Conservation (phyloP, 2,329 filamentous ascomycete species). For the Karstenula rhodostoma region DNA sequence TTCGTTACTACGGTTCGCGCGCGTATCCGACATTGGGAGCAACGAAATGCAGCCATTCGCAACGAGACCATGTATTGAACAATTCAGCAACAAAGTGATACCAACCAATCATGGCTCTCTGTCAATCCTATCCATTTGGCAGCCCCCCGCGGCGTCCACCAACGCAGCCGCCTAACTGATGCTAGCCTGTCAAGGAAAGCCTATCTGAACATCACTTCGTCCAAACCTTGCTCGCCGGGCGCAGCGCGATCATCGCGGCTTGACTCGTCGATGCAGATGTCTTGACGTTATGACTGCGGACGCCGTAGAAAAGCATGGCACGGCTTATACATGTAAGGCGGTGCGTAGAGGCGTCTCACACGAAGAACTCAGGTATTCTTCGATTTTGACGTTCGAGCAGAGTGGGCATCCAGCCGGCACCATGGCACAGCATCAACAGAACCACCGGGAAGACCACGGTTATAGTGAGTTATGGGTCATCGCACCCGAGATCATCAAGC, state of each 20-base stretch:
- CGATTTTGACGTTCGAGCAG: neutral
- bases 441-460: neutral
- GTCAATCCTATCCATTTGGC: neutral
- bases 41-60: neutral
- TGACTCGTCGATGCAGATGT: neutral
- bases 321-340: neutral
- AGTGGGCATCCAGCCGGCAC: neutral
- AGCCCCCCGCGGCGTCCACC: neutral
- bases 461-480: neutral
- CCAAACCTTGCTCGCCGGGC: neutral
- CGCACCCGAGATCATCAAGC: neutral
- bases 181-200: neutral
- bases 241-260: neutral
- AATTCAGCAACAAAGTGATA: neutral
- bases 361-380: neutral
- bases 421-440: neutral
- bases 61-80: neutral
- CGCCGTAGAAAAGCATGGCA: neutral
- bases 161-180: slow-evolving; percentile 3
- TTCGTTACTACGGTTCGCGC: too few species aligned
- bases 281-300: neutral
- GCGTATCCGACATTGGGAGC: too few species aligned
- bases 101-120: neutral
- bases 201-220: neutral
- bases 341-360: neutral